Percentiles rank a stretch among this genome's conserved stretches.
Conservation (phyloP, 306 rosid species). For the Vachellia collinsii region DNA sequence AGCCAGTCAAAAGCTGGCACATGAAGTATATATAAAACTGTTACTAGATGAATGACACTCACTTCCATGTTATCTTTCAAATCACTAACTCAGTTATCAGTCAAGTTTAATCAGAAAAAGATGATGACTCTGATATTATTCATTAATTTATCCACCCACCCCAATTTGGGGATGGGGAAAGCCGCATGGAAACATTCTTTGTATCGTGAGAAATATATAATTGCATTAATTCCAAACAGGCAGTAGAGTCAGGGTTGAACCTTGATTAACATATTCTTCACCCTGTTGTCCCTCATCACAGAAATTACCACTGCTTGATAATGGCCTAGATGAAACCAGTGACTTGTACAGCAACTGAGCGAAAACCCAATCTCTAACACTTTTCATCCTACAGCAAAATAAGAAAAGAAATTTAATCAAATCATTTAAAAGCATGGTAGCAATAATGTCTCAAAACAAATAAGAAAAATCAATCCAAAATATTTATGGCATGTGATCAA, state of each 20-base stretch:
- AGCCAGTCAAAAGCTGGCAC: not conserved
- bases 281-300: conserved; percentile 44
- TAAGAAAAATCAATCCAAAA: conserved; percentile 10
- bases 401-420: conserved; percentile 25
- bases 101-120: not conserved
- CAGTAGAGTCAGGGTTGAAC: conserved; percentile 42
- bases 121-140: not conserved
- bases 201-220: not conserved
- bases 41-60: conserved; percentile 5
- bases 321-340: conserved; percentile 61
- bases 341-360: conserved; percentile 79
- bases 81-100: not conserved
- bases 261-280: conserved; percentile 63
- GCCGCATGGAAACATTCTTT: not conserved
- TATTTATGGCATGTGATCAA: conserved; percentile 14
- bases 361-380: conserved; percentile 75
- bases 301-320: conserved; percentile 54
- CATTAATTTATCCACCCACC: conserved; percentile 8
- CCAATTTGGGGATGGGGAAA: conserved; percentile 6
- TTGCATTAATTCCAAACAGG: conserved; percentile 11
- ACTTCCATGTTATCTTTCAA: not conserved
- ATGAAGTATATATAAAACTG: not conserved
- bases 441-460: conserved; percentile 7
- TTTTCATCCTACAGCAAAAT: conserved; percentile 70
- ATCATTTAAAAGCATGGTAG: not conserved